Conservation (phyloP, 2,329 filamentous ascomycete species). For the Coccinonectria pachysandricola region DNA sequence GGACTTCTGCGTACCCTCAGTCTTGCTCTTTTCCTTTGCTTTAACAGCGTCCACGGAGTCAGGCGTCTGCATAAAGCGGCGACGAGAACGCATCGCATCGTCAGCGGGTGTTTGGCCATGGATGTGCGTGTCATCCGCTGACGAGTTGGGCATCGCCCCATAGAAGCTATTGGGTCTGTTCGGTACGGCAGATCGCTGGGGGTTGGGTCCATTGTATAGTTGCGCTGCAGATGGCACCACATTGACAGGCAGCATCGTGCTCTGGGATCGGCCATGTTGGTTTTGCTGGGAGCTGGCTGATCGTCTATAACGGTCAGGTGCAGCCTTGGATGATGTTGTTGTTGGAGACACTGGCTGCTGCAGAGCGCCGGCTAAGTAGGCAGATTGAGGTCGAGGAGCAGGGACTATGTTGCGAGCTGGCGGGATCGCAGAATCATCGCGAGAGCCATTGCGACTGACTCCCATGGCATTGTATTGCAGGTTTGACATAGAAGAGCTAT, state of each 20-base stretch:
- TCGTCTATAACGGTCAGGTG: conserved; percentile 67
- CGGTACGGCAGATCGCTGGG: conserved; percentile 24
- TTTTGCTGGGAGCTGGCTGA: conserved; percentile 29
- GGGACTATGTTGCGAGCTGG: conserved; percentile 30
- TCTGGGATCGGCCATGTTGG: conserved; percentile 29
- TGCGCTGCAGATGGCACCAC: conserved; percentile 20
- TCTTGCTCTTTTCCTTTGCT: conserved; percentile 11
- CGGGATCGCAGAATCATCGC: conserved; percentile 42
- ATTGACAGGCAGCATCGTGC: conserved; percentile 20
- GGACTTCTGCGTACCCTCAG: conserved; percentile 10
- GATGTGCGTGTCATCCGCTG: conserved; percentile 61
- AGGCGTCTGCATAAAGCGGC: conserved; percentile 69
- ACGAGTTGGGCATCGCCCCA: conserved; percentile 34
- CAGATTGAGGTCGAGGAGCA: conserved; percentile 32
- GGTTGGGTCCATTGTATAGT: conserved; percentile 20
- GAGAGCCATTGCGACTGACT: conserved; percentile 31
- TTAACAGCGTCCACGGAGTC: conserved; percentile 24
- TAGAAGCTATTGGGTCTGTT: conserved; percentile 45
- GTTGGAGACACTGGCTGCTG: conserved; percentile 38
- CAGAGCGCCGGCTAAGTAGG: conserved; percentile 29
- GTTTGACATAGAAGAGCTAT: conserved; percentile 30
- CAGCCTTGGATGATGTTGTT: conserved; percentile 35
- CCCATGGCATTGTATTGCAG: conserved; percentile 28
- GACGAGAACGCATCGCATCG: conserved; percentile 63
- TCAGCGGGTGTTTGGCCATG: conserved; percentile 49